Evolutionary conservation across 257 asterid genomes (phyloP), one percentile per base, ranked within the genome.

Genomic region (Jaltomata sinuosa): DNA sequence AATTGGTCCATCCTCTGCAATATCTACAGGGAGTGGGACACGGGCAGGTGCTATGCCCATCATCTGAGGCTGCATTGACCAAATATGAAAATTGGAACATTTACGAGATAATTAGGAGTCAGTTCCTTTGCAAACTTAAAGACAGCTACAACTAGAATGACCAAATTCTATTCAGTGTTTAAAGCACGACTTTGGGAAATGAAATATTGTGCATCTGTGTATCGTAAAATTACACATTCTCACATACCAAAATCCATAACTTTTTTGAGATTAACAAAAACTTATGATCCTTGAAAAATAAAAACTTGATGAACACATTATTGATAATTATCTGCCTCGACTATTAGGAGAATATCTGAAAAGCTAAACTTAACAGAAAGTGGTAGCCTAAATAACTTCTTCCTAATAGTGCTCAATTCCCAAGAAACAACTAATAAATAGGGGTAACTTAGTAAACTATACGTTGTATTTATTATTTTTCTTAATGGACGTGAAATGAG

Each of bases 1-100:
- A 32, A 95, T 93, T 62, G 98, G 98, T 36, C 98, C 96, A 18
- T 97, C 98, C 84, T 94, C 98, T 11, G 98, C 88, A 87, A 94
- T 86, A 83, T 97, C 98, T 11, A 84, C 85, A 0, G 99, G 99
- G 8, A 97, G 87, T n/a, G 98, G 95, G 32, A 97, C 92, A 34
- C 98, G 98, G 49, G 91, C 88, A 29, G 92, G 85, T 14, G 89
- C 88, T 3, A 89, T 89, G 2, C 92, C 95, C 88, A 90, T 87
- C 85, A 93, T 82, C 54, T 93, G 97, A 14, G 92, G 93, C 88
- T 91, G 98, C 72, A 93, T 91, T 89, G 89, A 65, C 84, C 65
- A 64, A 82, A 77, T 84, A 83, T 54, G 82, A 31, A 50, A 22
- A 40, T 29, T 5, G 38, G 38, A 67, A 29, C 3, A 19, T 42